phyloP scores from a whole-genome alignment of 305 asterid species.

The Solanum hybrid region DNA sequence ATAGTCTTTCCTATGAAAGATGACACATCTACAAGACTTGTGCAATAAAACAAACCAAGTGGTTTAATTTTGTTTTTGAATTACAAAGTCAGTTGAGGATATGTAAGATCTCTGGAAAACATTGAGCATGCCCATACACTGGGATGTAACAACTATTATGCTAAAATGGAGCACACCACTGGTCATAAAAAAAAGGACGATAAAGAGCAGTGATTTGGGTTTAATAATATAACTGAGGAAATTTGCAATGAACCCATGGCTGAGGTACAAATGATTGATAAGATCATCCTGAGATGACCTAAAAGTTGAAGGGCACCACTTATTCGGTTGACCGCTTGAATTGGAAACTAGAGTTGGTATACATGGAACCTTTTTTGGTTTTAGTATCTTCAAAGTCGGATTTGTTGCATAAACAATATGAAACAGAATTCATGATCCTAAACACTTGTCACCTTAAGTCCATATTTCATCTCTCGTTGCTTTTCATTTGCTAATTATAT shows the following conservation, averaged over 20 bases:
- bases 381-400: neutral
- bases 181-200: neutral
- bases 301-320: neutral
- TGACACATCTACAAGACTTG: neutral
- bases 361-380: neutral
- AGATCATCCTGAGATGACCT: neutral
- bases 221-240: neutral
- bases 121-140: neutral
- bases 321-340: neutral
- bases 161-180: neutral
- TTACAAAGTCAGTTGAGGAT: neutral
- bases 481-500: constrained; percentile 6
- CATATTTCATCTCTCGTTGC: neutral
- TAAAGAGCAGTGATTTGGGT: neutral
- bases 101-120: neutral
- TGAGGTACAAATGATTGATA: neutral
- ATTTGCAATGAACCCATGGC: neutral
- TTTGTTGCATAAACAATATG: neutral
- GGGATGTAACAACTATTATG: neutral
- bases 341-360: neutral
- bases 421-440: neutral
- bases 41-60: neutral
- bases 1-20: neutral
- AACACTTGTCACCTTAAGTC: neutral
- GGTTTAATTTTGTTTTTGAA: neutral